A percentile compares a stretch with the other conserved stretches of the same genome.
Evolutionary conservation across 176 grass and related monocot species (phyloP).

Genomic region (sorghum (Sorghum bicolor)): DNA sequence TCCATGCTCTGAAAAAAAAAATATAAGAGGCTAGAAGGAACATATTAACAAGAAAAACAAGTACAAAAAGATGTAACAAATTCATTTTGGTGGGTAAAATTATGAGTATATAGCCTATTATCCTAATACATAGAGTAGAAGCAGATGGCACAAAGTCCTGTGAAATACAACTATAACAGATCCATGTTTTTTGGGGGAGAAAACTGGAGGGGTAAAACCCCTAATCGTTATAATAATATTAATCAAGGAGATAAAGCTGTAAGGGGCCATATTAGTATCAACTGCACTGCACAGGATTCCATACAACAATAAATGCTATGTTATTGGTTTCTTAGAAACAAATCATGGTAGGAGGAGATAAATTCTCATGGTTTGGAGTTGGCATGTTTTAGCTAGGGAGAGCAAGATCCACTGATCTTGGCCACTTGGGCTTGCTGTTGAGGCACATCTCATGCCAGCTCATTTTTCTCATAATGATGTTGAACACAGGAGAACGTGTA

Average conservation of each 20-base stretch:
- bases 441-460: not conserved
- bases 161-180: not conserved
- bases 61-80: not conserved
- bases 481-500: not conserved
- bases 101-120: not conserved
- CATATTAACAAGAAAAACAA: not conserved
- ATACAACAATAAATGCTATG: not conserved
- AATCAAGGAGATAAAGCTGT: too few species aligned
- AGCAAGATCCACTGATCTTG: slow-evolving; percentile 1
- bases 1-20: too few species aligned
- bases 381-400: not conserved
- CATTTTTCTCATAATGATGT: not conserved
- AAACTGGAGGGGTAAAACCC: too few species aligned
- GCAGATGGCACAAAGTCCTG: not conserved
- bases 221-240: too few species aligned
- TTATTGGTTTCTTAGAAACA: not conserved
- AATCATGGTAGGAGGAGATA: not conserved
- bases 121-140: not conserved
- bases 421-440: not conserved
- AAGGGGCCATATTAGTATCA: too few species aligned
- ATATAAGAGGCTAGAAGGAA: not conserved
- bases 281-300: too few species aligned
- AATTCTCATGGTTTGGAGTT: not conserved
- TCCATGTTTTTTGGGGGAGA: not conserved
- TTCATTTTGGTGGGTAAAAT: not conserved